Conservation (phyloP, 116 monocot species). For the Papilionanthe hybrid region DNA sequence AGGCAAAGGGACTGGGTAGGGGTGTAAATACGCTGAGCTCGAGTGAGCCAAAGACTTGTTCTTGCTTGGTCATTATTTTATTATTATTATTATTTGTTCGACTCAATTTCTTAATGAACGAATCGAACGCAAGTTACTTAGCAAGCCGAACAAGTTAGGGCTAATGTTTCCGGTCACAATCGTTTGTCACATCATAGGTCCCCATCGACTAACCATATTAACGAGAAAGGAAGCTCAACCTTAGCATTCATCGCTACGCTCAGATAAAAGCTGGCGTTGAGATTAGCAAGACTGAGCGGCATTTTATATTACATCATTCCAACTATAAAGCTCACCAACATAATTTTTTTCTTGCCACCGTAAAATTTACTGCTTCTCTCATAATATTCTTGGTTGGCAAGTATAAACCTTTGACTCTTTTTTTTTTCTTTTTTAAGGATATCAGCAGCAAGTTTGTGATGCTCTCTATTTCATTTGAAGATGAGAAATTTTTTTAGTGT, state of each 20-base stretch:
- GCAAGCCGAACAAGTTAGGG: constrained; percentile 16
- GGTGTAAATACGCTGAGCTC: too few relatives aligned
- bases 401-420: background rate
- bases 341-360: constrained; percentile 36
- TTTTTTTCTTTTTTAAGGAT: background rate
- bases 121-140: constrained; percentile 31
- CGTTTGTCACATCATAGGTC: constrained; percentile 19
- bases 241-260: constrained; percentile 56
- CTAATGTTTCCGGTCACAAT: constrained; percentile 23
- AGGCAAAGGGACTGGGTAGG: too few relatives aligned
- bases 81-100: too few relatives aligned
- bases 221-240: constrained; percentile 46
- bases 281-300: constrained; percentile 42
- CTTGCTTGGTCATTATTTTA: too few relatives aligned
- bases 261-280: constrained; percentile 50
- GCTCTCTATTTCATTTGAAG: background rate
- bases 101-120: too few relatives aligned
- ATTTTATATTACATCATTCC: constrained; percentile 81
- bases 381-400: constrained; percentile 15
- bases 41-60: too few relatives aligned
- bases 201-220: constrained; percentile 27
- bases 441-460: background rate
- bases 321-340: constrained; percentile 51
- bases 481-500: background rate
- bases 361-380: constrained; percentile 47